Conservation (phyloP, 148 eudicot genomes). For the Gaultheria prostrata region DNA sequence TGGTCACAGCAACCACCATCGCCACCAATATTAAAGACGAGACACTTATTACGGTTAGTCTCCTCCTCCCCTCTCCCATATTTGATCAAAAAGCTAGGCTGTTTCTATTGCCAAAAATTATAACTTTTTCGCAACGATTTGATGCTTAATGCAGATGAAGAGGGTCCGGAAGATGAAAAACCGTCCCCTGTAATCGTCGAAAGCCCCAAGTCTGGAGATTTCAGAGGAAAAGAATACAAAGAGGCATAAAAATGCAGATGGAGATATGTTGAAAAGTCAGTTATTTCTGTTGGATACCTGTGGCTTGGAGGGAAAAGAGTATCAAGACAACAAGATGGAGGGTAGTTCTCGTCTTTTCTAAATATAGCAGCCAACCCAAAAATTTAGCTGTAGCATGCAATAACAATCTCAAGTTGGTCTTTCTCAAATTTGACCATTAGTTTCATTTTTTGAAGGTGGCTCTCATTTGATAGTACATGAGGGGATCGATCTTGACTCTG, state of each 20-base stretch:
- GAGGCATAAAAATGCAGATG: neutral
- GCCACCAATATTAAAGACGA: slow-evolving; percentile 29
- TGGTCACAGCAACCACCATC: slow-evolving; percentile 41
- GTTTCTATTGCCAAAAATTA: neutral
- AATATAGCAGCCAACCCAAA: neutral
- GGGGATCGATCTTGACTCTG: too few species aligned
- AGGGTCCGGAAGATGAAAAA: neutral
- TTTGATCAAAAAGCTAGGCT: neutral
- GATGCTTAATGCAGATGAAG: neutral
- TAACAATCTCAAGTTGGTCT: neutral
- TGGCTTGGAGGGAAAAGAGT: slow-evolving; percentile 8
- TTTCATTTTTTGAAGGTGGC: too few species aligned
- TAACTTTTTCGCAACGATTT: neutral
- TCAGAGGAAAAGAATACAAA: neutral
- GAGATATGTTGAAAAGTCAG: neutral
- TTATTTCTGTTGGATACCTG: slow-evolving; percentile 1
- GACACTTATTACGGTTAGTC: slow-evolving; percentile 8
- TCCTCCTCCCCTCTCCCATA: slow-evolving; percentile 5
- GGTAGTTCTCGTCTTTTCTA: neutral
- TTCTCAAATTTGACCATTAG: too few species aligned
- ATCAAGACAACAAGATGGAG: neutral
- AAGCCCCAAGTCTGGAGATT: neutral
- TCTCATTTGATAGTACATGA: too few species aligned
- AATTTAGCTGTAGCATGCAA: neutral
- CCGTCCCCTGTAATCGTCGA: slow-evolving; percentile 5